Conservation (phyloP, 345 rosid species). For the Fremontodendron californicum region DNA sequence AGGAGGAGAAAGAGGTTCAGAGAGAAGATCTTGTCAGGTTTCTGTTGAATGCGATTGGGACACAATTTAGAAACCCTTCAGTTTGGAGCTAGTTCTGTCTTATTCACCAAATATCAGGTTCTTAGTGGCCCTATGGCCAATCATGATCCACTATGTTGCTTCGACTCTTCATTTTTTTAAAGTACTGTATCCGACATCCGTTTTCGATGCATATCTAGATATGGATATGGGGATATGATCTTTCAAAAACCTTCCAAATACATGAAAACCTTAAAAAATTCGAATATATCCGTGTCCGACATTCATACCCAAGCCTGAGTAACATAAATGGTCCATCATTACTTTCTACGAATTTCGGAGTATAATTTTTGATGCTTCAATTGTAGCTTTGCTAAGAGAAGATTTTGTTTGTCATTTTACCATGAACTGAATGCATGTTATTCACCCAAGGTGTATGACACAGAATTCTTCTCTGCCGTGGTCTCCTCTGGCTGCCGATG, state of each 20-base stretch:
- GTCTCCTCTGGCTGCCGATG: neutral
- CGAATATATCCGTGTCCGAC: no score
- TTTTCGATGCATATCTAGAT: no score
- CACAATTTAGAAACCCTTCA: slow-evolving; percentile 67
- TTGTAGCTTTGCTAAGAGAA: neutral
- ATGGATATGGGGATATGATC: no score
- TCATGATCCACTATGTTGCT: no score
- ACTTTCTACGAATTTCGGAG: neutral
- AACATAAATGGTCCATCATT: no score
- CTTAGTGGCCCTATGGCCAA: neutral
- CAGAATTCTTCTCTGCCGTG: neutral
- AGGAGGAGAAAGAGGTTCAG: slow-evolving; percentile 71
- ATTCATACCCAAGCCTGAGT: no score
- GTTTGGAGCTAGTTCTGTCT: slow-evolving; percentile 52
- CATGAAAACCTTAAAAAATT: no score
- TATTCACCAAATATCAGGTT: slow-evolving; percentile 1
- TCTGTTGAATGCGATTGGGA: slow-evolving; percentile 60
- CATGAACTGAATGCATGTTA: neutral
- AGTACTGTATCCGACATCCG: no score
- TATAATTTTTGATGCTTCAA: neutral
- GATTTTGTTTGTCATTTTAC: neutral
- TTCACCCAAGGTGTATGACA: neutral
- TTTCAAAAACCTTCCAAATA: no score
- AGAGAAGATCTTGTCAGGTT: slow-evolving; percentile 66
- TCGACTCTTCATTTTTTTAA: no score